Evolutionary conservation across 2,329 filamentous ascomycete genomes (phyloP).

Genomic region (Geosmithia morbida): DNA sequence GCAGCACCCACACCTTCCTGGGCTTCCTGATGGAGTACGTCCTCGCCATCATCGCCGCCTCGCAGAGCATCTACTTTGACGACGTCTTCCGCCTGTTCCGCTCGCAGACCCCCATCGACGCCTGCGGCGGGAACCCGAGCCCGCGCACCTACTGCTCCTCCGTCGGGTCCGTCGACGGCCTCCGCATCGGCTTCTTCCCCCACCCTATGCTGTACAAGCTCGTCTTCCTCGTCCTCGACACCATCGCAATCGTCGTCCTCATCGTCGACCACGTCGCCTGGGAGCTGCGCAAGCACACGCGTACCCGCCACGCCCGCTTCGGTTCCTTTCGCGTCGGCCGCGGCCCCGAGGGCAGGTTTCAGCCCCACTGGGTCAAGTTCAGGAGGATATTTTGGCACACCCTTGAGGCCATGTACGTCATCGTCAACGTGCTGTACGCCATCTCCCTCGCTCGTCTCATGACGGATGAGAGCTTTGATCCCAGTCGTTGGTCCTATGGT

Average conservation of each 20-base stretch:
- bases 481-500: constrained; percentile 19
- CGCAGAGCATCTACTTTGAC: constrained; percentile 18
- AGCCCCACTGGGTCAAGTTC: constrained; percentile 12
- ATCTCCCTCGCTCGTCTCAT: constrained; percentile 20
- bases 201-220: constrained; percentile 22
- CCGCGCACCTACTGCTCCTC: constrained; percentile 22
- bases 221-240: constrained; percentile 20
- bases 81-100: constrained; percentile 19
- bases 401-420: constrained; percentile 18
- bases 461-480: constrained; percentile 17
- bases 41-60: constrained; percentile 20
- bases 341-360: constrained; percentile 14
- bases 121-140: constrained; percentile 21
- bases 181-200: constrained; percentile 20
- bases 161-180: constrained; percentile 16
- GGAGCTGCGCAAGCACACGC: constrained; percentile 19
- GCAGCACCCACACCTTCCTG: constrained; percentile 23
- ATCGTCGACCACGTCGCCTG: constrained; percentile 19
- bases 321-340: constrained; percentile 16
- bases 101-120: constrained; percentile 13
- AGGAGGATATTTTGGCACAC: constrained; percentile 18
- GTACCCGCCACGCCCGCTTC: constrained; percentile 14
- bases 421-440: constrained; percentile 23
- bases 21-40: constrained; percentile 23
- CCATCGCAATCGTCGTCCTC: constrained; percentile 18